Percentiles rank a stretch among this genome's conserved stretches.
phyloP scores from a whole-genome alignment of 148 eudicot species.

The Polygonum maritimum region DNA sequence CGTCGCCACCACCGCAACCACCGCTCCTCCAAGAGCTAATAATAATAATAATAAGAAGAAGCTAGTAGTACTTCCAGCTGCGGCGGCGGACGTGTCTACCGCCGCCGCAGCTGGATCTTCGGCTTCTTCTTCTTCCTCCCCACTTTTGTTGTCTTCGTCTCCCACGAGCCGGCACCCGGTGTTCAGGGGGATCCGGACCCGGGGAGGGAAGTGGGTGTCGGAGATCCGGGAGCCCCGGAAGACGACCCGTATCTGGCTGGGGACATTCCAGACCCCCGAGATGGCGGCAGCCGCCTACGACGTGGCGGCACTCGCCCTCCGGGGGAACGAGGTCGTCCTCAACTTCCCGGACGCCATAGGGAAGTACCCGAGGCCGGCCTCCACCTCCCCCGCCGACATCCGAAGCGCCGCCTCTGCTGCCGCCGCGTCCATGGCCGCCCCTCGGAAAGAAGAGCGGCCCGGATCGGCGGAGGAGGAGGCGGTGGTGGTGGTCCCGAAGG shows the following conservation, averaged over 20 bases:
- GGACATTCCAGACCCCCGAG: constrained; percentile 49
- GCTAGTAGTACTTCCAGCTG: background rate
- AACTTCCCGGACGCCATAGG: constrained; percentile 42
- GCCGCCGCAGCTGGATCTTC: background rate
- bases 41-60: too few relatives aligned
- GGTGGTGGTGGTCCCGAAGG: background rate
- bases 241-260: constrained; percentile 60
- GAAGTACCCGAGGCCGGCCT: constrained; percentile 36
- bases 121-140: background rate
- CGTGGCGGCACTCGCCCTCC: constrained; percentile 52
- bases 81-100: background rate
- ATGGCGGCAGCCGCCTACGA: constrained; percentile 84
- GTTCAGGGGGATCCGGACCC: constrained; percentile 48
- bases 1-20: background rate
- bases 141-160: constrained; percentile 7
- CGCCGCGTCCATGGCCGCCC: constrained; percentile 19
- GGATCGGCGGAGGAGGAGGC: background rate
- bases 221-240: constrained; percentile 67
- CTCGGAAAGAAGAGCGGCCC: background rate
- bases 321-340: constrained; percentile 34
- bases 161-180: constrained; percentile 27
- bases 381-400: constrained; percentile 32
- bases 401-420: constrained; percentile 40
- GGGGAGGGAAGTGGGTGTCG: constrained; percentile 72
- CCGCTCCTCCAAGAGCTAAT: background rate